Conservation (phyloP, 257 asterid species). For the Lavandula angustifolia region DNA sequence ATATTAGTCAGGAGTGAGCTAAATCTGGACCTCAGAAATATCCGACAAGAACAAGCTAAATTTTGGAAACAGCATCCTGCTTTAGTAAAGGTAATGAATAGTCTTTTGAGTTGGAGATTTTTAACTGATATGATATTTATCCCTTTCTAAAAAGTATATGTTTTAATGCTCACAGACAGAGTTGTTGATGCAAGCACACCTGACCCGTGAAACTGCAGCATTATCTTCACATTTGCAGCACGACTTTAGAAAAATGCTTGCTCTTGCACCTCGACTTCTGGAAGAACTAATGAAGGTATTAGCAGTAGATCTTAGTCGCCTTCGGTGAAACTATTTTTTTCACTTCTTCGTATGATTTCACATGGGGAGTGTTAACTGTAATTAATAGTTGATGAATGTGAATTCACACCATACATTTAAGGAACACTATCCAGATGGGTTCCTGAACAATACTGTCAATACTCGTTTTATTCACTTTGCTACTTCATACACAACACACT, state of each 20-base stretch:
- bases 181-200: conserved; percentile 91
- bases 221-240: conserved; percentile 73
- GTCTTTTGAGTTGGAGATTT: conserved; percentile 34
- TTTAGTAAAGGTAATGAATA: conserved; percentile 70
- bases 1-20: conserved; percentile 92
- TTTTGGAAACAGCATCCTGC: conserved; percentile 99
- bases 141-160: background rate
- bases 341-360: background rate
- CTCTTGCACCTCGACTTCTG: conserved; percentile 95
- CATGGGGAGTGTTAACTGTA: background rate
- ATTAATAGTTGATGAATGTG: background rate
- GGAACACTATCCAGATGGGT: conserved; percentile 2
- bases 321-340: background rate
- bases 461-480: conserved; percentile 15
- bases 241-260: conserved; percentile 80
- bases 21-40: conserved; percentile 89
- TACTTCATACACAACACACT: conserved; percentile 18
- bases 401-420: background rate
- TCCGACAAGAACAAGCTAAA: conserved; percentile 91
- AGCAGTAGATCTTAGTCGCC: conserved; percentile 20
- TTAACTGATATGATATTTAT: conserved; percentile 19
- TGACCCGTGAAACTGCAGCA: conserved; percentile 88
- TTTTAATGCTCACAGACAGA: conserved; percentile 62
- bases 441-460: background rate
- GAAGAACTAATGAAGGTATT: conserved; percentile 97